Percentiles rank a stretch among this genome's conserved stretches.
Conservation (phyloP, 495 filamentous ascomycete genomes). For the Neurospora sp. region DNA sequence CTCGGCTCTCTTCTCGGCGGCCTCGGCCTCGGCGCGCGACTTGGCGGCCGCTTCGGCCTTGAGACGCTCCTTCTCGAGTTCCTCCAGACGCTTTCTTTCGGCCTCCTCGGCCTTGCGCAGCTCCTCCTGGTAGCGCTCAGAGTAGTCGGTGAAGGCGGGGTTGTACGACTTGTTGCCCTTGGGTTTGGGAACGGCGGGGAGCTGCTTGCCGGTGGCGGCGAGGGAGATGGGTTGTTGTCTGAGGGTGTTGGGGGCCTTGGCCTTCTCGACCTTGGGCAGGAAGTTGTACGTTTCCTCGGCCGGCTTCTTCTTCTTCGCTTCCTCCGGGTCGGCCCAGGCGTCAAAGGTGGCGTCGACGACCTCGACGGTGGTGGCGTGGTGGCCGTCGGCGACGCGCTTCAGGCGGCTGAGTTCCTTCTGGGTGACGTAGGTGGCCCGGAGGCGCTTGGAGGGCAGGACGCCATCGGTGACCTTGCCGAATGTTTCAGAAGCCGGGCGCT, state of each 20-base stretch:
- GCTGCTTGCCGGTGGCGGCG: slow-evolving; percentile 59
- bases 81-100: slow-evolving; percentile 66
- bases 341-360: slow-evolving; percentile 55
- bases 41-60: slow-evolving; percentile 43
- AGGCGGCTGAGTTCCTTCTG: slow-evolving; percentile 70
- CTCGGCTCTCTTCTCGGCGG: slow-evolving; percentile 56
- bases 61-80: slow-evolving; percentile 50
- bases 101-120: slow-evolving; percentile 68
- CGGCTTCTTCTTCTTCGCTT: slow-evolving; percentile 36
- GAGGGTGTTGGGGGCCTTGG: slow-evolving; percentile 66
- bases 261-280: slow-evolving; percentile 50
- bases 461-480: slow-evolving; percentile 43
- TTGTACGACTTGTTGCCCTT: slow-evolving; percentile 85
- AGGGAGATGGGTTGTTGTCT: slow-evolving; percentile 69
- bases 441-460: slow-evolving; percentile 63
- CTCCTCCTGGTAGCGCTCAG: slow-evolving; percentile 58
- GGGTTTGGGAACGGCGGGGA: slow-evolving; percentile 72
- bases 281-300: slow-evolving; percentile 41
- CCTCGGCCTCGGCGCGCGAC: slow-evolving; percentile 50
- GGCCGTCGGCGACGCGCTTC: slow-evolving; percentile 64
- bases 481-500: slow-evolving; percentile 46
- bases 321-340: slow-evolving; percentile 57
- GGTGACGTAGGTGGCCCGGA: slow-evolving; percentile 63
- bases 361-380: slow-evolving; percentile 45
- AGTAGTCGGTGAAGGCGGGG: slow-evolving; percentile 75